Base-by-base conservation (phyloP, 345 rosid species). In the Hibiscus syriacus region DNA sequence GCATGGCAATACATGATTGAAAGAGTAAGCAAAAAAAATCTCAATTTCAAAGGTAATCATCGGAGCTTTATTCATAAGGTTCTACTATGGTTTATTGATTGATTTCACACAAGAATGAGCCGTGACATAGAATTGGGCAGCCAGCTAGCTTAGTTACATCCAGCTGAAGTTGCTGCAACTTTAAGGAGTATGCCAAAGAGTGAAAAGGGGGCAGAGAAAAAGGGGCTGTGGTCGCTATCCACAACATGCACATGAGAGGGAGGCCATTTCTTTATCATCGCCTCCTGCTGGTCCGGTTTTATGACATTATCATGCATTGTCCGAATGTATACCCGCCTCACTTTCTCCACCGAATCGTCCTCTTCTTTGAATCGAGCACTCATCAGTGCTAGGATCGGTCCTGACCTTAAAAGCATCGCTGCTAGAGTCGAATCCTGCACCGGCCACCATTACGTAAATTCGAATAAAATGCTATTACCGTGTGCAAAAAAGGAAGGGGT, bases 201-300 rank as follows among this genome's bases (percentile, higher is more conserved):
- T 69, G 66, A 32, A 68, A 85, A 83, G 0, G 97, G 88, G 63
- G 84, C 67, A 22, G 97, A 90, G 79, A 92, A 92, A 59, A 84
- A 84, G 2, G 98, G 97, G 74, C 89, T 85, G 74, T 92, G 98
- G 72, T 93, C 98, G 7, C 80, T 78, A 3, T 90, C 94, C 80
- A 93, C 4, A 32, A 54, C 77, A 58, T 68, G 89, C 3, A 77
- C 88, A 65, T 85, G 70, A 2, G 66, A 72, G 26, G 97, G 94
- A 0, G 90, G 87, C 98, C 98, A 93, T 69, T 60, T 60, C 71
- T 46, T 77, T 32, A 88, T 78, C 98, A 93, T 88, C 0, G 85
- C 81, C 0, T 90, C 94, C 55, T 93, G 97, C 74, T 93, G 98
- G 70, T 83, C 82, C 17, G 85, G 87, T 72, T 79, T 88, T 17